phyloP scores from a whole-genome alignment of 352 stramenopile genomes.

The Plasmopara viticola region DNA sequence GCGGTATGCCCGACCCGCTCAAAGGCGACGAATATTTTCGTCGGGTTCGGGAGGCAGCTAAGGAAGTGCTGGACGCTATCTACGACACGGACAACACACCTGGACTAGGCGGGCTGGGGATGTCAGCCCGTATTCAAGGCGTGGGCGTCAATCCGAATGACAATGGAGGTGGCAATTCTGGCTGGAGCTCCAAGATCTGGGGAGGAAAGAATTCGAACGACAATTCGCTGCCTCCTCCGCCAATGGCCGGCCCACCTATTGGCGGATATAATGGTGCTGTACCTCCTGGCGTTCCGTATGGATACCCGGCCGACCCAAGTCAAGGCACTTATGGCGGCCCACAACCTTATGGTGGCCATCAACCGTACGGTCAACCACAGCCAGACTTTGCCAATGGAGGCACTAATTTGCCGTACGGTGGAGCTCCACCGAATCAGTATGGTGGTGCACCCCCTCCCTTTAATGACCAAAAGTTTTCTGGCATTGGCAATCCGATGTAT shows the following conservation, averaged over 20 bases:
- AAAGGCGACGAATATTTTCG: constrained; percentile 93
- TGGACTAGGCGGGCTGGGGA: constrained; percentile 60
- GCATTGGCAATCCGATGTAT: constrained; percentile 94
- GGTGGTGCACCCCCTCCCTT: constrained; percentile 44
- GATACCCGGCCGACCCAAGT: constrained; percentile 41
- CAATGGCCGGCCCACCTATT: constrained; percentile 48
- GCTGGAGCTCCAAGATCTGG: constrained; percentile 69
- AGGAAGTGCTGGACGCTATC: constrained; percentile 93
- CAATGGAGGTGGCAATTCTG: constrained; percentile 27
- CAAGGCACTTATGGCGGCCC: constrained; percentile 43
- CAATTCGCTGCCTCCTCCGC: constrained; percentile 37
- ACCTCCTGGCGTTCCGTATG: constrained; percentile 31
- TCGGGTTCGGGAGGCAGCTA: constrained; percentile 87
- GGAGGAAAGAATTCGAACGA: constrained; percentile 60
- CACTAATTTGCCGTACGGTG: constrained; percentile 34
- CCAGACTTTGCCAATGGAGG: constrained; percentile 48
- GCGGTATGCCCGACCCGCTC: constrained; percentile 88
- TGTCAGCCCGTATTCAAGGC: constrained; percentile 76
- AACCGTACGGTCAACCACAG: constrained; percentile 46
- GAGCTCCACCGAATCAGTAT: constrained; percentile 28
- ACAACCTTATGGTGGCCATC: constrained; percentile 29
- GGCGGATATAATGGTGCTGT: constrained; percentile 34
- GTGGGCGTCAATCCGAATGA: constrained; percentile 59
- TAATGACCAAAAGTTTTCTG: constrained; percentile 82
- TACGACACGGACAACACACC: constrained; percentile 84